A percentile compares a stretch with the other conserved stretches of the same genome.
phyloP scores from a whole-genome alignment of 306 rosid species.

The Alnus rubra region DNA sequence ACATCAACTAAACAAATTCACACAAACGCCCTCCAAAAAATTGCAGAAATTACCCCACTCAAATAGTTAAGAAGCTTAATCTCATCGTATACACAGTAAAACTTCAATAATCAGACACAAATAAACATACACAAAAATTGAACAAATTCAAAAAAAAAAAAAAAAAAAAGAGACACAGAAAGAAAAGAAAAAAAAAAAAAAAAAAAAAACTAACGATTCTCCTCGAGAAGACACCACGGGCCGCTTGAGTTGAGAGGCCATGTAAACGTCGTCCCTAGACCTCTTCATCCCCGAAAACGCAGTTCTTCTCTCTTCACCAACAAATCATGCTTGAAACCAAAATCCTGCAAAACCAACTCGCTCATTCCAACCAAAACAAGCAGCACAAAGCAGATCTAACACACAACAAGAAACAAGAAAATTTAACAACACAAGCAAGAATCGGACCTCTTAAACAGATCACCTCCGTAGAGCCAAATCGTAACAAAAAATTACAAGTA shows the following conservation, averaged over 20 bases:
- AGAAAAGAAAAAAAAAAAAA: constrained; percentile 17
- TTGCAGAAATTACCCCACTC: constrained; percentile 4
- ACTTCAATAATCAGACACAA: constrained; percentile 40
- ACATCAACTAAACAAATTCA: constrained; percentile 30
- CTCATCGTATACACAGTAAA: constrained; percentile 30
- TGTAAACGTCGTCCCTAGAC: constrained; percentile 67
- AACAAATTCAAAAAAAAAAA: constrained; percentile 11
- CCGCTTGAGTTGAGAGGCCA: constrained; percentile 71
- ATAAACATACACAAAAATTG: constrained; percentile 8
- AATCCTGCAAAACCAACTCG: constrained; percentile 45
- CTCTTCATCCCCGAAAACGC: constrained; percentile 64
- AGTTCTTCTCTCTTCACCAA: constrained; percentile 37
- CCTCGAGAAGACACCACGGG: constrained; percentile 65
- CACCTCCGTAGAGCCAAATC: constrained; percentile 59
- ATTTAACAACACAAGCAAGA: constrained; percentile 26
- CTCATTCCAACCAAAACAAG: constrained; percentile 53
- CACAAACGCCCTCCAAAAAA: constrained; percentile 10
- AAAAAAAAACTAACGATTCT: constrained; percentile 58
- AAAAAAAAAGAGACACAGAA: constrained; percentile 12
- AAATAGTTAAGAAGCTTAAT: constrained; percentile 27
- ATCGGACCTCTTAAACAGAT: constrained; percentile 49
- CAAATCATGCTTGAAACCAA: constrained; percentile 59
- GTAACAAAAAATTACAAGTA: constrained; percentile 30
- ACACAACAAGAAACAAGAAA: constrained; percentile 28
- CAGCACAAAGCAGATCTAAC: constrained; percentile 69